phyloP scores from a whole-genome alignment of 345 rosid genomes.

The Brassica nigra region DNA sequence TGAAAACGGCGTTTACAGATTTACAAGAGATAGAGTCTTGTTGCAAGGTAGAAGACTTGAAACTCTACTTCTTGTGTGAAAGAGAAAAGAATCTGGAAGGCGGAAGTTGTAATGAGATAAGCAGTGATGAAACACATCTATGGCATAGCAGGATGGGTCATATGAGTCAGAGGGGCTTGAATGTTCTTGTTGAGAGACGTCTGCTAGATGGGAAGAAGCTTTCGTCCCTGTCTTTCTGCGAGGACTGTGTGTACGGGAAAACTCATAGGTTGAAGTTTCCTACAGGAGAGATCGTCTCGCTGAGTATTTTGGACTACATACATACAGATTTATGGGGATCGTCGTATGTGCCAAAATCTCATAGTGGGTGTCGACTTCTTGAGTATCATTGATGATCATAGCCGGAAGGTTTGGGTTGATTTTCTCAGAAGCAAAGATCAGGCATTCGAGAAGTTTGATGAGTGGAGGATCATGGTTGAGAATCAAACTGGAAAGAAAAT shows the following conservation, averaged over 20 bases:
- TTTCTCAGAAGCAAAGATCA: background rate
- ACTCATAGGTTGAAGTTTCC: background rate
- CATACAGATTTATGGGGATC: background rate
- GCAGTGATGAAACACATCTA: background rate
- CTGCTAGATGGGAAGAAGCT: background rate
- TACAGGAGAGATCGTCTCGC: background rate
- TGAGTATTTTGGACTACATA: background rate
- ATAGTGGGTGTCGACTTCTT: background rate
- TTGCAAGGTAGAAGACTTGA: background rate
- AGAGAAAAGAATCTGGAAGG: too few species aligned
- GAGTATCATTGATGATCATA: background rate
- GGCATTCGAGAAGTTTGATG: background rate
- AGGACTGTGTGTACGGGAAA: background rate
- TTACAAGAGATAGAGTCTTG: background rate
- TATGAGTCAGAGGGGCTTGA: background rate
- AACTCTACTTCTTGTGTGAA: background rate
- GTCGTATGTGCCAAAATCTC: background rate
- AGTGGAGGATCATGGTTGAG: background rate
- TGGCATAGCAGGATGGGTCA: background rate
- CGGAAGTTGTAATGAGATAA: too few species aligned
- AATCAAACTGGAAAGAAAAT: background rate
- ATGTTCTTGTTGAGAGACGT: background rate
- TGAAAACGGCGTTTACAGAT: background rate
- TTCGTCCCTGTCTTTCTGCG: background rate
- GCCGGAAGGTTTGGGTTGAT: background rate